Evolutionary conservation across 768 basidiomycete genomes (phyloP).

Genomic region (Pilatotrama ljubarskyi): DNA sequence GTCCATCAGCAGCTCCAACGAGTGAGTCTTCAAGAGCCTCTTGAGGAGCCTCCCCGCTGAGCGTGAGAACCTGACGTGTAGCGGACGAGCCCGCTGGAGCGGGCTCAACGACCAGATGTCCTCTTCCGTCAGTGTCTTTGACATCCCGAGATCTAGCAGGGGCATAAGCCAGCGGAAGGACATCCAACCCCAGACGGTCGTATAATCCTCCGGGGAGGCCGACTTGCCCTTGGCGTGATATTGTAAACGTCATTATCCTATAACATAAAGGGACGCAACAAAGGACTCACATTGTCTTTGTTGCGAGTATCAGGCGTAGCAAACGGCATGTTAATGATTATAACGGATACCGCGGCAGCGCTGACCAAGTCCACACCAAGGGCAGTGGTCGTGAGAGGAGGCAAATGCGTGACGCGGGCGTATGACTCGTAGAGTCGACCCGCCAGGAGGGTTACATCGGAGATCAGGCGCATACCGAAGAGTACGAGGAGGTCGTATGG

Average conservation of each 20-base stretch:
- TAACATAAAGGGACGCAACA: neutral
- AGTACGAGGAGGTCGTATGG: slow-evolving; percentile 65
- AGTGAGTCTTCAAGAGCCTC: slow-evolving; percentile 46
- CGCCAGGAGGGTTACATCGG: slow-evolving; percentile 50
- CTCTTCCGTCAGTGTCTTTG: slow-evolving; percentile 60
- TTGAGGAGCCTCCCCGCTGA: slow-evolving; percentile 43
- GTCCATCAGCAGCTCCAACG: slow-evolving; percentile 56
- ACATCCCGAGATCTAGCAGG: slow-evolving; percentile 51
- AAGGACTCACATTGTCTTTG: slow-evolving; percentile 52
- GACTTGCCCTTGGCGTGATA: slow-evolving; percentile 43
- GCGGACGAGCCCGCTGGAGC: slow-evolving; percentile 61
- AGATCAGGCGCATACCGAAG: slow-evolving; percentile 49
- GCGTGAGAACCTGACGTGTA: slow-evolving; percentile 51
- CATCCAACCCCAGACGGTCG: slow-evolving; percentile 67
- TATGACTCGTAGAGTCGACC: slow-evolving; percentile 53
- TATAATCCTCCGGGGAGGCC: slow-evolving; percentile 77
- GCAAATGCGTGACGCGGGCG: slow-evolving; percentile 45
- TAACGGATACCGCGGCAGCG: slow-evolving; percentile 41
- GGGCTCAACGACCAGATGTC: slow-evolving; percentile 76
- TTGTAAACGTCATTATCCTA: no score
- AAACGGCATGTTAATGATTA: slow-evolving; percentile 65
- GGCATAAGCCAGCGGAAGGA: slow-evolving; percentile 74
- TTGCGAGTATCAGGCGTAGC: slow-evolving; percentile 54
- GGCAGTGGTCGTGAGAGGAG: slow-evolving; percentile 30
- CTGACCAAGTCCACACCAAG: slow-evolving; percentile 46